These are phyloP conservation scores for Alternaria brassicicola DNA, from an alignment of 2,329 filamentous ascomycete species.

Conservation along the genomic window DNA sequence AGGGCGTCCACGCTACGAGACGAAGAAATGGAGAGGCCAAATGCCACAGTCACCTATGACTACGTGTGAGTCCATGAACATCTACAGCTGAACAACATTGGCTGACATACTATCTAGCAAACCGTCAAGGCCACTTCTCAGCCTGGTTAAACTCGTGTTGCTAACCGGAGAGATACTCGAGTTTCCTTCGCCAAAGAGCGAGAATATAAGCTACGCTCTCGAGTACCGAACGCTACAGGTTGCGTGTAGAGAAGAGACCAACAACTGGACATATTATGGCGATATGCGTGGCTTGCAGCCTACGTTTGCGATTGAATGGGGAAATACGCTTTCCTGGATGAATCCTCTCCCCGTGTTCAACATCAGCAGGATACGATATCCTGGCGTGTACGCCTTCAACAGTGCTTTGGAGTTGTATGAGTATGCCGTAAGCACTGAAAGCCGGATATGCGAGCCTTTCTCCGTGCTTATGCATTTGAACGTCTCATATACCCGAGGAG, in stretches of 20 bases:
- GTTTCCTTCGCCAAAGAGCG: neutral
- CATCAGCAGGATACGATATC: neutral
- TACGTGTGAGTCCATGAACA: neutral
- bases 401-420: neutral
- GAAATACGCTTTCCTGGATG: neutral
- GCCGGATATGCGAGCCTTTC: neutral
- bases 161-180: neutral
- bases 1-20: neutral
- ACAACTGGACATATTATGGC: neutral
- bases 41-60: neutral
- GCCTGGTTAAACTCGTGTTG: neutral
- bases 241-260: neutral
- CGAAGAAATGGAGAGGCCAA: neutral
- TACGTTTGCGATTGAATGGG: neutral
- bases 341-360: neutral
- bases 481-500: neutral
- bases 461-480: neutral
- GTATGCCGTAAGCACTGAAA: neutral
- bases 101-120: neutral
- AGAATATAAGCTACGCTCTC: neutral
- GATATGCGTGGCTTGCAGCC: neutral
- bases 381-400: neutral
- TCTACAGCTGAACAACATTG: neutral
- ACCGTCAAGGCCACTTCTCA: neutral
- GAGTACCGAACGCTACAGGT: constrained; percentile 1